A percentile compares a stretch with the other conserved stretches of the same genome.
Evolutionary conservation across 495 filamentous ascomycete genomes (phyloP).

Genomic region (Podospora australis): DNA sequence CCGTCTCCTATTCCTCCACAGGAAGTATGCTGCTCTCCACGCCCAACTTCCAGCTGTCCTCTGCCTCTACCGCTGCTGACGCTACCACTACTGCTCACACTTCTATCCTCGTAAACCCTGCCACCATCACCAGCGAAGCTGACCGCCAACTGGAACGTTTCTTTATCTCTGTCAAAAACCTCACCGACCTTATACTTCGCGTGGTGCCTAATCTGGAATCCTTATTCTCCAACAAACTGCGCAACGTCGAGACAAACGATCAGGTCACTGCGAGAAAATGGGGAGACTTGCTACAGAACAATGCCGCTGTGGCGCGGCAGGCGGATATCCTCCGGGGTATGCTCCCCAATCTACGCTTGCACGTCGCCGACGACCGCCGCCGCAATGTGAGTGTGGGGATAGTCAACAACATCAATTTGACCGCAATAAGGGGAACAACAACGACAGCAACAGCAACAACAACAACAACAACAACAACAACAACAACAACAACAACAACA

Average conservation of each 20-base stretch:
- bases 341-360: conserved; percentile 64
- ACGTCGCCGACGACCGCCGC: too few species aligned
- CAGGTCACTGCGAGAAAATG: conserved; percentile 40
- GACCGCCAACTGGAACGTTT: conserved; percentile 72
- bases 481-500: too few species aligned
- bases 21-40: too few species aligned
- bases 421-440: too few species aligned
- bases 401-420: too few species aligned
- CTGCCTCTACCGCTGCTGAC: too few species aligned
- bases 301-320: conserved; percentile 49
- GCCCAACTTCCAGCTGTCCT: too few species aligned
- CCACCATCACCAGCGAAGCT: neutral
- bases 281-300: conserved; percentile 56
- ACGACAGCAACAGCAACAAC: too few species aligned
- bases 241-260: too few species aligned
- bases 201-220: conserved; percentile 55
- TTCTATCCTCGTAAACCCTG: neutral
- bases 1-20: conserved; percentile 32
- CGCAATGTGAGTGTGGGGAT: too few species aligned
- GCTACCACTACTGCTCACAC: neutral
- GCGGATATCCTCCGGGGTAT: conserved; percentile 55
- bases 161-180: conserved; percentile 57
- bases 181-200: conserved; percentile 56
- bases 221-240: too few species aligned
- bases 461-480: too few species aligned